Evolutionary conservation across 306 rosid species (phyloP).

Genomic region (Fragaria ananassa): DNA sequence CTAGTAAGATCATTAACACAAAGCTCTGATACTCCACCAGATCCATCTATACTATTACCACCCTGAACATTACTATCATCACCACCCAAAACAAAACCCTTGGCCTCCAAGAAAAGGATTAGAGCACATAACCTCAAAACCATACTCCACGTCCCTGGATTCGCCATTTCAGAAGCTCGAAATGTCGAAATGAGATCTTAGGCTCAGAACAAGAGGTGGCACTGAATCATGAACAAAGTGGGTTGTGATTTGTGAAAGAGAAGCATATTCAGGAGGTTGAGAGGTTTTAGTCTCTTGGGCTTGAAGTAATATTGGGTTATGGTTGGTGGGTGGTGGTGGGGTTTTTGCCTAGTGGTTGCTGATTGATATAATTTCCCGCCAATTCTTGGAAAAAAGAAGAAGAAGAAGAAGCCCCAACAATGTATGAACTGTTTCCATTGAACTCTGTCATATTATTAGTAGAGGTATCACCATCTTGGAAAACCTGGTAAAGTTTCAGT

Average conservation of each 20-base stretch:
- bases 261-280: conserved; percentile 39
- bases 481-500: background rate
- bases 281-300: conserved; percentile 63
- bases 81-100: conserved; percentile 31
- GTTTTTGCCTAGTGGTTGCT: conserved; percentile 44
- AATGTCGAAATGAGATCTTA: conserved; percentile 22
- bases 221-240: conserved; percentile 32
- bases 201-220: conserved; percentile 23
- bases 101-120: conserved; percentile 33
- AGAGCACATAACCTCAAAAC: conserved; percentile 38
- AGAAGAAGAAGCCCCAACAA: background rate
- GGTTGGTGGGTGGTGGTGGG: conserved; percentile 39
- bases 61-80: conserved; percentile 24
- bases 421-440: background rate
- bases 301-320: conserved; percentile 48
- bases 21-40: conserved; percentile 31
- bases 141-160: conserved; percentile 29
- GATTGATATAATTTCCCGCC: conserved; percentile 11
- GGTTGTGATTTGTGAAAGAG: conserved; percentile 28
- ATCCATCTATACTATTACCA: background rate
- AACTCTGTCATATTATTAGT: background rate
- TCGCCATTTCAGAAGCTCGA: conserved; percentile 50
- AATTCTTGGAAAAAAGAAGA: conserved; percentile 1
- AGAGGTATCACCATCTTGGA: background rate
- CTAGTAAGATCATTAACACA: conserved; percentile 53